Base-by-base conservation (phyloP, 768 basidiomycete genomes). In the Hericium erinaceus region DNA sequence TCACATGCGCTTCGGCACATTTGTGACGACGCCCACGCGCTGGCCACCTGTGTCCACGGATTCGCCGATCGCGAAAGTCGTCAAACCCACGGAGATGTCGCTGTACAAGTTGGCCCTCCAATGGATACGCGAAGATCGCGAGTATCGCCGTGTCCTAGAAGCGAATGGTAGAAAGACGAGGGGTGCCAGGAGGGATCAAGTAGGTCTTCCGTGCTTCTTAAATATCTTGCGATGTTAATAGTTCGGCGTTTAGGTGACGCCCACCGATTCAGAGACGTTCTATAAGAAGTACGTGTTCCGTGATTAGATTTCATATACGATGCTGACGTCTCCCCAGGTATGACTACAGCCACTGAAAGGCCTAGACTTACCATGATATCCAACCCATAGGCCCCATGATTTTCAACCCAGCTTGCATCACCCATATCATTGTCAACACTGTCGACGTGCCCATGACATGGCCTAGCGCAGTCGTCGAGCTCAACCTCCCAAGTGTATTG, bases 41-140 rank as follows among this genome's bases (percentile, higher is more conserved):
- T 98, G 94, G 92, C 83, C 85, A 2, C 69, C 80, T n/a, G 60
- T 69, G 8, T 44, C 38, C 41, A 56, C 16, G 15, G 26, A 51
- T 52, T 33, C 59, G 65, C 49, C 62, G 48, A 48, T 52, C 59
- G 10, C 62, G 44, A 67, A 66, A 48, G 61, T 61, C 5, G 33
- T 33, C 33, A 33, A 33, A 33, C 33, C 33, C 33, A 60, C 67
- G 16, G 58, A 46, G 13, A 63, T 60, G 24, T 65, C 70, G 28
- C 70, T 99, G 39, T 87, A 97, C 68, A 70, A 73, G 11, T 73
- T 91, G 18, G 95, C 94, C 3, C 71, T 98, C 39, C 77, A 81
- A 51, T 99, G 97, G 97, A 75, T 98, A 44, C 82, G 78, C 62
- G 85, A 89, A 64, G 97, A 99, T 64, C 77, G 90, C 48, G 80